Percentiles rank a stretch among this genome's conserved stretches.
These are phyloP conservation scores for Dryas octopetala DNA, from an alignment of 306 rosid genomes.

Conservation along the genomic window DNA sequence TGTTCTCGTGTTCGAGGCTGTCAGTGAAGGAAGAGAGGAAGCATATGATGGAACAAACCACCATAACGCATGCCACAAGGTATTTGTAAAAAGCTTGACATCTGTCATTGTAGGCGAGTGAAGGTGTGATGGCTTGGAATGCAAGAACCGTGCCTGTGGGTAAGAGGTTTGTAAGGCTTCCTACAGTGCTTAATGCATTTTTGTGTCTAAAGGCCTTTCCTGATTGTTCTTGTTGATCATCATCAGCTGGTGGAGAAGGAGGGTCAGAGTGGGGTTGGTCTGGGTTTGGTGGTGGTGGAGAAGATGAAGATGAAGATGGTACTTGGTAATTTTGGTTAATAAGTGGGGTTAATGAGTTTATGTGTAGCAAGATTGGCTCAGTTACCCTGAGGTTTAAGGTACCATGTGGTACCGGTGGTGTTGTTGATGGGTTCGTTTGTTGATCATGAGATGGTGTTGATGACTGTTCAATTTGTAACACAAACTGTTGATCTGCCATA, in stretches of 20 bases:
- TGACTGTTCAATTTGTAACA: conserved; percentile 12
- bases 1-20: neutral
- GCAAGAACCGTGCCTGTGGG: conserved; percentile 25
- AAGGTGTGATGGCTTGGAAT: conserved; percentile 17
- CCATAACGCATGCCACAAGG: neutral
- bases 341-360: neutral
- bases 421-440: too few species aligned
- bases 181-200: neutral
- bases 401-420: too few species aligned
- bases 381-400: neutral
- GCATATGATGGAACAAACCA: conserved; percentile 4
- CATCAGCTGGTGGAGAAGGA: neutral
- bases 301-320: too few species aligned
- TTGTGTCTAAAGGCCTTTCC: neutral
- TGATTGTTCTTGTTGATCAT: too few species aligned
- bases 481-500: neutral
- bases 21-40: conserved; percentile 21
- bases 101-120: neutral
- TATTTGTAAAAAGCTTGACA: neutral
- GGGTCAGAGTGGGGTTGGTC: too few species aligned
- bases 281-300: neutral
- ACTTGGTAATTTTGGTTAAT: too few species aligned
- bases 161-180: conserved; percentile 20
- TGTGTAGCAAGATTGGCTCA: conserved; percentile 4
- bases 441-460: neutral